A percentile compares a stretch with the other conserved stretches of the same genome.
Conservation (phyloP, 1,139 yeast genomes). For the Kodamaea fungicola region DNA sequence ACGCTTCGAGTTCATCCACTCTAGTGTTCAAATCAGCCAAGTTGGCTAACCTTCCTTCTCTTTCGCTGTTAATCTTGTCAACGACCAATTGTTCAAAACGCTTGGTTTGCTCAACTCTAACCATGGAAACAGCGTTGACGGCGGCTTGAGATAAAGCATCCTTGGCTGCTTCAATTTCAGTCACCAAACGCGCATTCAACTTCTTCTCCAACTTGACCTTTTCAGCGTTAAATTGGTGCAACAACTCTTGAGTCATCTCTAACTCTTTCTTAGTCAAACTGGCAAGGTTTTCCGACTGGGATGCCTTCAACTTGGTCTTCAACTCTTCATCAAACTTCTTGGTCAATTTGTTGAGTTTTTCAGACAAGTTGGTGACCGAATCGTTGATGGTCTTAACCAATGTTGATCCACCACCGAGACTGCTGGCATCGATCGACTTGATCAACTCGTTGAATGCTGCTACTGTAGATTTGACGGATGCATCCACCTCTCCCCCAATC, state of each 20-base stretch:
- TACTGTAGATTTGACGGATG: constrained; percentile 45
- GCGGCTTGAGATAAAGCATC: constrained; percentile 71
- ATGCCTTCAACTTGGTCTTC: constrained; percentile 31
- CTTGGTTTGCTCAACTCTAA: constrained; percentile 68
- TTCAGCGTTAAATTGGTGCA: constrained; percentile 49
- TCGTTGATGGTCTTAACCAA: constrained; percentile 32
- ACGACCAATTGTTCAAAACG: constrained; percentile 64
- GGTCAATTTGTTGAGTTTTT: constrained; percentile 34
- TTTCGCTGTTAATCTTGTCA: constrained; percentile 70
- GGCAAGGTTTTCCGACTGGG: constrained; percentile 51
- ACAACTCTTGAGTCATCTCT: constrained; percentile 46
- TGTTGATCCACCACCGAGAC: constrained; percentile 26
- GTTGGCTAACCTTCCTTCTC: constrained; percentile 74
- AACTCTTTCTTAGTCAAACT: constrained; percentile 57
- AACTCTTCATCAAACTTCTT: constrained; percentile 42
- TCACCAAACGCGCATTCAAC: constrained; percentile 55
- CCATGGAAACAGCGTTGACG: constrained; percentile 69
- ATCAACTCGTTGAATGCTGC: constrained; percentile 53
- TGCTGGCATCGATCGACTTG: constrained; percentile 41
- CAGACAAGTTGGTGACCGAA: constrained; percentile 29
- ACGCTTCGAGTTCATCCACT: constrained; percentile 55
- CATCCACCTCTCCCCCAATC: constrained; percentile 31
- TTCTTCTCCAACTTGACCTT: constrained; percentile 61
- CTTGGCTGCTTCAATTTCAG: constrained; percentile 69
- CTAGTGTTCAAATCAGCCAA: constrained; percentile 58